Base-by-base conservation (phyloP, 306 rosid genomes). In the Sechiopsis laciniata region DNA sequence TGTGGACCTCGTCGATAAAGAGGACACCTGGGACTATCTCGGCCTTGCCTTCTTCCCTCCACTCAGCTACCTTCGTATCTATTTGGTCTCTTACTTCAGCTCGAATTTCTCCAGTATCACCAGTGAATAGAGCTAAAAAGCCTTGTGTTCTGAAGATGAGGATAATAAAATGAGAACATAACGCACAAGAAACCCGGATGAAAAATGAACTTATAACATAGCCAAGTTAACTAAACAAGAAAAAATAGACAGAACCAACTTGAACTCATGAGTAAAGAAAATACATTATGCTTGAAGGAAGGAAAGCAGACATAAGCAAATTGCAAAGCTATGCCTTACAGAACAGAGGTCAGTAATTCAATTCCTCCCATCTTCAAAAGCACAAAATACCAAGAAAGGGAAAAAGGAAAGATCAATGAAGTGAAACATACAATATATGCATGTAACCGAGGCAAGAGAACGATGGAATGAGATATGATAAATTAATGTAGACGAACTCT, bases 31-130 rank as follows among this genome's bases (percentile, higher is more conserved):
- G 99, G 37, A 94, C 92, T 55, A 94, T 91, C 80, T 94, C 99
- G 15, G 99, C 99, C 80, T 94, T 91, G 78, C 97, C 97, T 88
- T 94, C 99, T 79, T 94, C 97, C 74, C 90, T 89, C 99, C 99
- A 94, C 75, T 94, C 97, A 22, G 99, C 99, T 48, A 94, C 99
- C 79, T 94, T 94, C n/a, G 97, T 94, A 87, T 94, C 95, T 3
- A 94, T 94, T 78, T 94, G 99, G 78, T 94, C 99, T 77, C 97
- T 91, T 77, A 94, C 99, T 86, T 94, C 99, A 59, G 97, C 86
- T 22, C 96, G 97, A 73, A 94, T 94, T 84, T 91, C 99, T 64
- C 99, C 99, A 5, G 99, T 91, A 76, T 94, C 99, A 40, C 99
- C 99, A 2, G 99, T 91, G 82, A 94, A 91, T 75, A 89, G 92